Conservation (phyloP, 2,329 filamentous ascomycete genomes). For the Calonectria fujianensis region DNA sequence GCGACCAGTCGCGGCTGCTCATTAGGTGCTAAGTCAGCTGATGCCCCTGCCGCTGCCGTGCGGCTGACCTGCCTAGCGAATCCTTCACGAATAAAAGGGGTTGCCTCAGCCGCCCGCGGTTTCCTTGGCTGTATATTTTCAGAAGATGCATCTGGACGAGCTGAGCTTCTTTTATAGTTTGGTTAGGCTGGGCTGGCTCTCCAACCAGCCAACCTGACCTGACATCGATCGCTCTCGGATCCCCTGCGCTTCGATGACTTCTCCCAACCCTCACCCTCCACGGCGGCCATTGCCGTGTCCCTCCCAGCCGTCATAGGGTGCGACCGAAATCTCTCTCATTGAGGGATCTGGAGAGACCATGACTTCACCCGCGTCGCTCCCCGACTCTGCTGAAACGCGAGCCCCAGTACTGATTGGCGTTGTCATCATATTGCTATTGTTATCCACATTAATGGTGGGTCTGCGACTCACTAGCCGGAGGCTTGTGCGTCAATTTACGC, state of each 20-base stretch:
- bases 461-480: not conserved
- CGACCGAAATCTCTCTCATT: too few relatives aligned
- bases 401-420: not conserved
- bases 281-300: not conserved
- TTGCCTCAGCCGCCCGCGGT: not conserved
- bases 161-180: not conserved
- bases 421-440: not conserved
- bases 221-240: not conserved
- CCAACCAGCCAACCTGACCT: not conserved
- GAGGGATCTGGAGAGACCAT: not conserved
- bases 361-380: not conserved
- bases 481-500: not conserved
- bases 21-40: not conserved
- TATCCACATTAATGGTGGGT: constrained; percentile 5
- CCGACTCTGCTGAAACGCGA: not conserved
- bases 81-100: not conserved
- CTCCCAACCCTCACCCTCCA: not conserved
- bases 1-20: not conserved
- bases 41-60: not conserved
- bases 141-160: not conserved
- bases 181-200: not conserved
- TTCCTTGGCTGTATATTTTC: not conserved
- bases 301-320: not conserved
- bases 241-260: not conserved
- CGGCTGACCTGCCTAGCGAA: not conserved